A percentile compares a stretch with the other conserved stretches of the same genome.
Evolutionary conservation across 225 moss, liverwort and hornwort species (phyloP).

Genomic region (Ulota crispa): DNA sequence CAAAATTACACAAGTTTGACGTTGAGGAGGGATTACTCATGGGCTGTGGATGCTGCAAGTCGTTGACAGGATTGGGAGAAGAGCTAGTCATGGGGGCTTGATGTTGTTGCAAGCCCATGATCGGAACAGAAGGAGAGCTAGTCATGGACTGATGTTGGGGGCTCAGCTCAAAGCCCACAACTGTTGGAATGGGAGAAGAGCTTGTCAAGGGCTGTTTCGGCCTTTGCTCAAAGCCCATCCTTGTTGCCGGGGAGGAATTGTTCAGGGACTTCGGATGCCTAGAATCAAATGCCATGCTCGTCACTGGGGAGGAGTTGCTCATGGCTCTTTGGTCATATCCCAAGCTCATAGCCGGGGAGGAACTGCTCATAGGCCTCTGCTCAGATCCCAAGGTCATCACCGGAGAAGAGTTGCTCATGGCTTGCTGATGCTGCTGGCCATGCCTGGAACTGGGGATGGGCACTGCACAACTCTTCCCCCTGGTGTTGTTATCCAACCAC

Average conservation of each 20-base stretch:
- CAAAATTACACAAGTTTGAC: constrained; percentile 14
- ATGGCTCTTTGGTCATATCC: constrained; percentile 10
- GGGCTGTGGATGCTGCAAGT: constrained; percentile 28
- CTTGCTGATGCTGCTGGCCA: constrained; percentile 30
- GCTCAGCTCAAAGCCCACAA: constrained; percentile 24
- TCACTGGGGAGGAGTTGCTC: constrained; percentile 1
- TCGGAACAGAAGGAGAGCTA: constrained; percentile 20
- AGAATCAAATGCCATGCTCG: constrained; percentile 5
- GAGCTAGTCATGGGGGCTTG: constrained; percentile 26
- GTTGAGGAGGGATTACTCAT: constrained; percentile 9
- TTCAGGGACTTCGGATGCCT: neutral
- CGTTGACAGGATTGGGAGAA: constrained; percentile 13
- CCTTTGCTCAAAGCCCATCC: constrained; percentile 20
- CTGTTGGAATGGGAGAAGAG: constrained; percentile 10
- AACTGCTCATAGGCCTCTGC: neutral
- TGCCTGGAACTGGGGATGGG: constrained; percentile 33
- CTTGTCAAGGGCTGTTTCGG: constrained; percentile 10
- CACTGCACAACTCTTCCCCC: constrained; percentile 28
- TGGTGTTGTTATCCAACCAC: constrained; percentile 28
- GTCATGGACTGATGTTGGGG: constrained; percentile 4
- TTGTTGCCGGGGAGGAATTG: neutral
- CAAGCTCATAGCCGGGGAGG: constrained; percentile 18
- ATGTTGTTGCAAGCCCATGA: constrained; percentile 36
- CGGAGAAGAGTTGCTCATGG: constrained; percentile 26
- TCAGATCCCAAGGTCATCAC: constrained; percentile 22